Evolutionary conservation across 192 early-diverging fungal genomes (phyloP).

Genomic region (Anaeromyces robustus): DNA sequence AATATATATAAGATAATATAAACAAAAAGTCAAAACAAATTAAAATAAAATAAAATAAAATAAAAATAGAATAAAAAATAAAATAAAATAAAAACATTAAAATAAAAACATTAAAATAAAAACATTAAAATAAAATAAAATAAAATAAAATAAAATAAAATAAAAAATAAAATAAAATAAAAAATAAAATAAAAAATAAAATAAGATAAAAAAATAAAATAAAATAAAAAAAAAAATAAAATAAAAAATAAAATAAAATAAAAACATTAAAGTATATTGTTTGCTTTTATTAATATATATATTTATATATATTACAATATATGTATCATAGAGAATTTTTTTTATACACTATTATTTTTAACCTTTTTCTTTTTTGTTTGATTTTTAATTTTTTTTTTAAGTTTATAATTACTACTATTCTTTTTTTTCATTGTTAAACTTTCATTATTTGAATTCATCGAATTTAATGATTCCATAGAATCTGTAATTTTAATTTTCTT

Average conservation of each 20-base stretch:
- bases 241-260: too few relatives aligned
- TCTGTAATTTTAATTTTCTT: neutral
- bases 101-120: neutral
- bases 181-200: neutral
- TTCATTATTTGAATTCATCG: neutral
- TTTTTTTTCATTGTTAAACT: neutral
- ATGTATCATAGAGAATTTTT: too few relatives aligned
- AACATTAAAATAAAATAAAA: neutral
- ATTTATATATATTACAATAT: too few relatives aligned
- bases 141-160: neutral
- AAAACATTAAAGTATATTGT: too few relatives aligned
- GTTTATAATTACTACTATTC: neutral
- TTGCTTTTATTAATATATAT: too few relatives aligned
- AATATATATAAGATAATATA: too few relatives aligned
- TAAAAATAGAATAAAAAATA: too few relatives aligned
- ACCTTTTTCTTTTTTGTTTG: neutral
- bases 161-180: neutral
- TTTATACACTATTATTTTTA: neutral
- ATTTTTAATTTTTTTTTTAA: neutral
- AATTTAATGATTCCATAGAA: neutral
- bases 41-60: too few relatives aligned
- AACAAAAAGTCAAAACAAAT: too few relatives aligned
- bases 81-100: neutral
- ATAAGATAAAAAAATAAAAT: too few relatives aligned
- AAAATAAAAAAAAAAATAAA: too few relatives aligned